A percentile compares a stretch with the other conserved stretches of the same genome.
These are phyloP conservation scores for Phytophthora pluvialis DNA, from an alignment of 352 stramenopile species.

Conservation along the genomic window DNA sequence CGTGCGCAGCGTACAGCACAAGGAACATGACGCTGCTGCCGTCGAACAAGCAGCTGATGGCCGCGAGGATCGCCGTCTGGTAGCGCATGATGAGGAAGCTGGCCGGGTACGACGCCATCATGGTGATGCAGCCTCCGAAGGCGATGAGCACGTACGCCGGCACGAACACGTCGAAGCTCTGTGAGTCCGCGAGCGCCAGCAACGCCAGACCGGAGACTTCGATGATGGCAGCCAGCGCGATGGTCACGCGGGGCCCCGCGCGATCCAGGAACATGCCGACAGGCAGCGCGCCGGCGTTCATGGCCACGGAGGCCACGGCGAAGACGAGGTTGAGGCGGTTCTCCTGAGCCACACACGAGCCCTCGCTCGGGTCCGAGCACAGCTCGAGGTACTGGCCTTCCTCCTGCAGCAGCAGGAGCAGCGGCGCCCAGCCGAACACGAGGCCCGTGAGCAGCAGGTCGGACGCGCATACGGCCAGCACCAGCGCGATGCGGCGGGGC, in stretches of 20 bases:
- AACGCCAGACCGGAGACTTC: conserved; percentile 75
- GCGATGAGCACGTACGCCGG: conserved; percentile 72
- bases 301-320: conserved; percentile 76
- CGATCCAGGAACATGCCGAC: conserved; percentile 84
- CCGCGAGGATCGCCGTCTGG: conserved; percentile 79
- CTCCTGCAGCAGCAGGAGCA: conserved; percentile 84
- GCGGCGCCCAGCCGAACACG: conserved; percentile 87
- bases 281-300: conserved; percentile 78
- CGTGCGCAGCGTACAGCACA: conserved; percentile 61
- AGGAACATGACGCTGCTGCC: conserved; percentile 80
- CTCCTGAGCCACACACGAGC: conserved; percentile 72
- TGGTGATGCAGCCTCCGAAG: conserved; percentile 78
- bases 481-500: conserved; percentile 62
- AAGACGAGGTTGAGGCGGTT: conserved; percentile 91
- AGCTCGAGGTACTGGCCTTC: conserved; percentile 86
- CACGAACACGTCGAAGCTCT: conserved; percentile 78
- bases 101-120: conserved; percentile 80
- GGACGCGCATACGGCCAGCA: conserved; percentile 71
- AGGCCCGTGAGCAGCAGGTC: conserved; percentile 87
- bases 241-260: conserved; percentile 61
- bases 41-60: conserved; percentile 83
- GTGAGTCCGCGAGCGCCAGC: conserved; percentile 77
- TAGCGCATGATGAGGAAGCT: conserved; percentile 79
- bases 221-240: conserved; percentile 58
- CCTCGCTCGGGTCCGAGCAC: conserved; percentile 41